Evolutionary conservation across 805 yeast species (phyloP), one percentile per base, ranked within the genome.

Genomic region (Schizosaccharomyces osmophilus): DNA sequence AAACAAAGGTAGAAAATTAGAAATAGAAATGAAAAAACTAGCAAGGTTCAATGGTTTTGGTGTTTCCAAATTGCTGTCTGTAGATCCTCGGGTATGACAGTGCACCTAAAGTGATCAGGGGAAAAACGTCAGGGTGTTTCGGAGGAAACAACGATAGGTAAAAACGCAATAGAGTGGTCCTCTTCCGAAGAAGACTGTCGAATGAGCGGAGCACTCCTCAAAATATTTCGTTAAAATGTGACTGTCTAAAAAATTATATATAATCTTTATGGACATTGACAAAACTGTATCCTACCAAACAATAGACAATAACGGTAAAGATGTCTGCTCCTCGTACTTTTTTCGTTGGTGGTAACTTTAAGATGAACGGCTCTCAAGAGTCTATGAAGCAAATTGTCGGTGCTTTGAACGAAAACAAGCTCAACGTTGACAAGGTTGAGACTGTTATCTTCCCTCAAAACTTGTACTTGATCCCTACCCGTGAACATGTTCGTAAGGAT

Each of bases 281-380:
- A 36, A 36, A 36, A 13, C 4, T 36, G 15, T 36, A 11, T 36
- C 17, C 41, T 36, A 36, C 41, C 17, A 36, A 36, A 36, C 41
- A 36, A 11, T 36, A 36, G 13, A 36, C 41, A 36, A 5, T n/a
- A 19, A n/a, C 17, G 17, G 26, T 55, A 42, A 59, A 45, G 22
- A 59, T 59, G 95, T 83, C 95, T 73, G 41, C 41, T 36, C 41
- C 41, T 19, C 85, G 95, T 77, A 81, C 79, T 75, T 93, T 90
- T 78, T 89, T 93, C 75, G 95, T 93, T 72, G 98, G 98, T 70
- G 98, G 98, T 72, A 93, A 93, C 88, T 90, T 93, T 82, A 93
- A 93, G 77, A 84, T 93, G 87, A 93, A 93, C 81, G 98, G 98
- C 73, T 77, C 95, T 72, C 83, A 83, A 76, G 81, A 79, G 69